Base-by-base conservation (phyloP, 495 filamentous ascomycete genomes). In the Annulohypoxylon moriforme region DNA sequence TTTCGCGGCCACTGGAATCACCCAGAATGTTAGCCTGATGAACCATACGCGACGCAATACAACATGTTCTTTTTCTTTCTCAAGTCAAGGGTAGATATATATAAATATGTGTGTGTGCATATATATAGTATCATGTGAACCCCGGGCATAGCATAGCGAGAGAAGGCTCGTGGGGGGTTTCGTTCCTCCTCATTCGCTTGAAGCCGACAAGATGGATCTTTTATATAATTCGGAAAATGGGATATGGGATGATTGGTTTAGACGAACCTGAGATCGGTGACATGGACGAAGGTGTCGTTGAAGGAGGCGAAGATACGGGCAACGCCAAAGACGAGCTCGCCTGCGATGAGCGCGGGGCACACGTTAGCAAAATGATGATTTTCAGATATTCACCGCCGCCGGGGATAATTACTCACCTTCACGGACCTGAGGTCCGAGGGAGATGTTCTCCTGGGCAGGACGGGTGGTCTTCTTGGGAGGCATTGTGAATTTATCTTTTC, bases 251-350 rank as follows among this genome's bases (percentile, higher is more conserved):
- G 47, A 25, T 77, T 58, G 16, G 52, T 40, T 78, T 72, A 79
- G 77, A 94, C 92, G 84, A 82, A 96, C 92, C 87, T 90, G 81
- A 99, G 93, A 95, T 98, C 96, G 87, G 96, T 98, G 79, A 98
- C 93, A 86, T 99, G 96, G 83, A 98, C 94, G 91, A 96, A 96
- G 58, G 81, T 80, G 60, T 78, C 76, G 72, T 81, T 98, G 92
- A 98, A 97, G 70, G 92, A 96, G 75, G 96, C 96, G 86, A 98
- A 99, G 87, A 99, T 99, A 78, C 96, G 92, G 79, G 95, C 96
- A 85, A 97, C 94, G 79, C 96, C 96, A 84, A 98, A 98, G 85
- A 98, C 95, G 82, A 97, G 92, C 85, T 97, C 94, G 82, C 94
- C 94, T 93, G 75, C 38, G 27, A 62, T 42, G 27, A 62, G 52